Evolutionary conservation across 2,329 filamentous ascomycete genomes (phyloP).

Genomic region (Penicillium verrucosum): DNA sequence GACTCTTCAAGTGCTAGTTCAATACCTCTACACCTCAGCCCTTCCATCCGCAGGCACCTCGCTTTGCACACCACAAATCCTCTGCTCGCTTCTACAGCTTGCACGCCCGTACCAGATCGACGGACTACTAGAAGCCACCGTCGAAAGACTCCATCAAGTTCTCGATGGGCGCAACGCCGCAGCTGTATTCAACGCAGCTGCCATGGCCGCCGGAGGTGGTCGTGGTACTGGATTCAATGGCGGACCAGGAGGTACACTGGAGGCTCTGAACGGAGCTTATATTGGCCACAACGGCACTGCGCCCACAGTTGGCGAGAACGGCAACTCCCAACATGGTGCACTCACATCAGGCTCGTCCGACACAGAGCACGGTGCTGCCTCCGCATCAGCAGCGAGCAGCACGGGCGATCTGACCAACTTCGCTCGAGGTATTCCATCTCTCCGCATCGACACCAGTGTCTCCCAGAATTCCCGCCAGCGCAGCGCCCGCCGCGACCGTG

Average conservation of each 20-base stretch:
- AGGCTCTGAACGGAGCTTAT: slow-evolving; percentile 41
- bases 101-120: slow-evolving; percentile 91
- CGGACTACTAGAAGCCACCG: slow-evolving; percentile 85
- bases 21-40: slow-evolving; percentile 90
- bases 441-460: slow-evolving; percentile 43
- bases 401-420: slow-evolving; percentile 23
- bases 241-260: slow-evolving; percentile 47
- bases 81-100: slow-evolving; percentile 91
- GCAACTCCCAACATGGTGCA: slow-evolving; percentile 28
- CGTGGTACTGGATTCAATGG: slow-evolving; percentile 71
- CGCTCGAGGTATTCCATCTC: slow-evolving; percentile 31
- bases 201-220: slow-evolving; percentile 94
- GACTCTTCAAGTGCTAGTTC: slow-evolving; percentile 83
- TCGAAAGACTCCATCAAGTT: slow-evolving; percentile 82
- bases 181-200: slow-evolving; percentile 95
- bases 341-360: slow-evolving; percentile 40
- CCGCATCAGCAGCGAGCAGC: slow-evolving; percentile 30
- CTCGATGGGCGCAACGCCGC: slow-evolving; percentile 92
- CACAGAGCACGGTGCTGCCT: slow-evolving; percentile 34
- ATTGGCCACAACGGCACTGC: slow-evolving; percentile 23
- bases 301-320: slow-evolving; percentile 20
- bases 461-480: slow-evolving; percentile 23
- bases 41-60: slow-evolving; percentile 72
- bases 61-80: slow-evolving; percentile 88
- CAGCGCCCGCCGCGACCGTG: slow-evolving; percentile 29